Conservation (phyloP, 2,329 filamentous ascomycete species). For the Calonectria fujianensis region DNA sequence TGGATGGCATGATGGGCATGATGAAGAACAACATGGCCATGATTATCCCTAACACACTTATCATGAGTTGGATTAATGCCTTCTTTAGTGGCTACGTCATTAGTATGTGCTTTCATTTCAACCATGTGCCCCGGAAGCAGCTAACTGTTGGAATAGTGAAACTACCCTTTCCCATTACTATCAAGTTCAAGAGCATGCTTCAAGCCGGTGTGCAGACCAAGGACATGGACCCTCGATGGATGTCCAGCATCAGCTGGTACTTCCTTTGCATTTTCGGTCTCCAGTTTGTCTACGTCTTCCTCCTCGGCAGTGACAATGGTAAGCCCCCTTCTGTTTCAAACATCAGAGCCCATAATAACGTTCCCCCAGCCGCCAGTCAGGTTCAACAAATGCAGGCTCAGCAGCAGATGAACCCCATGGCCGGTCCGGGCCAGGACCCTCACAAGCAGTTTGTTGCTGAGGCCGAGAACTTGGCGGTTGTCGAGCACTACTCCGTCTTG, state of each 20-base stretch:
- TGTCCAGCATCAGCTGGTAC: constrained; percentile 99
- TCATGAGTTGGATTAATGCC: constrained; percentile 99
- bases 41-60: constrained; percentile 99
- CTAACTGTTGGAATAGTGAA: constrained; percentile 79
- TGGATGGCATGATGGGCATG: constrained; percentile 99
- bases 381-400: constrained; percentile 74
- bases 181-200: constrained; percentile 99
- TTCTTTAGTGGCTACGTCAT: constrained; percentile 99
- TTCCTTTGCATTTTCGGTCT: constrained; percentile 98
- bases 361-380: constrained; percentile 85
- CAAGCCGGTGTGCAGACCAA: constrained; percentile 97
- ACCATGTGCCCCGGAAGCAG: not conserved
- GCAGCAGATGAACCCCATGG: constrained; percentile 71
- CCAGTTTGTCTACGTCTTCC: constrained; percentile 97
- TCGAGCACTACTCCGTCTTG: constrained; percentile 94
- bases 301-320: constrained; percentile 97
- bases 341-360: constrained; percentile 30
- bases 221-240: constrained; percentile 98
- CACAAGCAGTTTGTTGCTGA: constrained; percentile 96
- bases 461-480: constrained; percentile 95
- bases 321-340: constrained; percentile 54
- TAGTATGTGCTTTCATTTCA: constrained; percentile 71
- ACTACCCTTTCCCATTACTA: constrained; percentile 96
- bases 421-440: constrained; percentile 91
- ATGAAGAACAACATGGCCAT: constrained; percentile 99